Percentiles rank a stretch among this genome's conserved stretches.
These are phyloP conservation scores for Claviceps sp. DNA, from an alignment of 2,329 filamentous ascomycete species.

Conservation along the genomic window DNA sequence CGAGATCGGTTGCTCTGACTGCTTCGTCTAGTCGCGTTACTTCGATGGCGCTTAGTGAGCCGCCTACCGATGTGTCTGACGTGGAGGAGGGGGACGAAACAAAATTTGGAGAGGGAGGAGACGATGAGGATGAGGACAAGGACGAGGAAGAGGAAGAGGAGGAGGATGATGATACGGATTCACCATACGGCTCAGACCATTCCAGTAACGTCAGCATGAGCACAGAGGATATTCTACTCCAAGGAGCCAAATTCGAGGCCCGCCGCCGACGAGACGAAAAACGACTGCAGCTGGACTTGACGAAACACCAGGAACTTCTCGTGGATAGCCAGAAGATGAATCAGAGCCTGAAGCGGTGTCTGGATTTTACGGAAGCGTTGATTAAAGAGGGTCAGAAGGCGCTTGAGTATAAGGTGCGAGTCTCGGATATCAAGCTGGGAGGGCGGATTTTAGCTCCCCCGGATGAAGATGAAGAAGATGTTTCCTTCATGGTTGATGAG, in stretches of 20 bases:
- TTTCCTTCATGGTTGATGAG: constrained; percentile 5
- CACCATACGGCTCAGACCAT: constrained; percentile 38
- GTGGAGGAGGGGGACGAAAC: constrained; percentile 32
- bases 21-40: constrained; percentile 31
- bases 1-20: constrained; percentile 64
- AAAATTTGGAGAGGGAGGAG: constrained; percentile 18
- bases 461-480: constrained; percentile 43
- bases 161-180: constrained; percentile 27
- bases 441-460: constrained; percentile 59
- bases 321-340: constrained; percentile 92
- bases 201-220: constrained; percentile 27
- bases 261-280: constrained; percentile 66
- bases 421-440: constrained; percentile 69
- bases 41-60: constrained; percentile 30
- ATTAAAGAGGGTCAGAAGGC: constrained; percentile 84
- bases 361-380: constrained; percentile 79
- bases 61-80: constrained; percentile 32
- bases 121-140: constrained; percentile 11
- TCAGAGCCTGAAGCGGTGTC: constrained; percentile 78
- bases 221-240: constrained; percentile 24
- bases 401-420: constrained; percentile 65
- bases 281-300: constrained; percentile 69
- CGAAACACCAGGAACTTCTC: constrained; percentile 78
- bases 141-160: constrained; percentile 10
- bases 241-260: constrained; percentile 17